Evolutionary conservation across 257 asterid genomes (phyloP), one percentile per base, ranked within the genome.

Genomic region (Lavandula angustifolia): DNA sequence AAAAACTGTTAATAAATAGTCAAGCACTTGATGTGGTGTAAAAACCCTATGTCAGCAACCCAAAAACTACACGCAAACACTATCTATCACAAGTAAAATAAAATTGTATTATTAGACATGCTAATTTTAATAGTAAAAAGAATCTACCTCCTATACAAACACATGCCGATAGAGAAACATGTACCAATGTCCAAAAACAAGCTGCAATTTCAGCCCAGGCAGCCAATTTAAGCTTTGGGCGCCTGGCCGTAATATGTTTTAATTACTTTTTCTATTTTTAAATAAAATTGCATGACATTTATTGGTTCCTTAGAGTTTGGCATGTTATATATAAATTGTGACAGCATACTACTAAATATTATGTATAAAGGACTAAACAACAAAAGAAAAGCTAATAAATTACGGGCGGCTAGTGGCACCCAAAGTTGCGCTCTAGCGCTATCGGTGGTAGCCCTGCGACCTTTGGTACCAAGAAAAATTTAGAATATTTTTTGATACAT

Each of bases 221-320:
- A 10, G 9, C 11, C 22, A 34, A 34, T 14, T 9, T 3, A 33
- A 31, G 46, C 27, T 13, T 4, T 14, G 8, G 32, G 32, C 62
- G n/a, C 43, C 7, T n/a, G 13, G 61, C 31, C 32, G 3, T 7
- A 16, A 16, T 38, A 14, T 37, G 3, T 16, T n/a, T 8, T 17
- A 57, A 13, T 57, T 57, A 11, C n/a, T 9, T 57, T 57, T 57
- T 16, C 34, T 57, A 33, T 8, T 54, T 54, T n/a, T 9, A 5
- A 56, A 56, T 37, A 57, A 17, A 34, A n/a, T n/a, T n/a, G 44
- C 44, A 54, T 32, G 6, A 33, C 31, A 55, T 34, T 13, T 34
- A 32, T 13, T 7, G 53, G 46, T 55, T 13, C 22, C 3, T 33
- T 13, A n/a, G 12, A 32, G 43, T 33, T 43, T 55, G 5, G n/a